A percentile compares a stretch with the other conserved stretches of the same genome.
phyloP scores from a whole-genome alignment of 2,329 filamentous ascomycete genomes.

The Shiraia sp. region DNA sequence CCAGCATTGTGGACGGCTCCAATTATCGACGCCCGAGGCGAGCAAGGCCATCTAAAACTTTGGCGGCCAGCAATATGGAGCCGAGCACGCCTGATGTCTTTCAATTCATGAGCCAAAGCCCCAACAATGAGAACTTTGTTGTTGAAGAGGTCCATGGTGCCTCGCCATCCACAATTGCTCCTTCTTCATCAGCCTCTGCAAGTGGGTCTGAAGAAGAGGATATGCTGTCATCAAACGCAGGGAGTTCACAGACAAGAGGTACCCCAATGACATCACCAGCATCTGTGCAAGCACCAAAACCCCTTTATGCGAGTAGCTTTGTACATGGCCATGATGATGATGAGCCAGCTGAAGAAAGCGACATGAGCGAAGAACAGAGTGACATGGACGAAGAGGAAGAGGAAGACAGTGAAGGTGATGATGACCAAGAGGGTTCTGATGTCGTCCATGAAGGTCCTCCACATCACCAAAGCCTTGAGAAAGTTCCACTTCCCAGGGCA shows the following conservation, averaged over 20 bases:
- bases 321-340: slow-evolving; percentile 28
- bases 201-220: slow-evolving; percentile 21
- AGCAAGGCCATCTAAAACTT: slow-evolving; percentile 11
- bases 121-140: slow-evolving; percentile 12
- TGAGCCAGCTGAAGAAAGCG: slow-evolving; percentile 11
- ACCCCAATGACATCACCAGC: slow-evolving; percentile 38
- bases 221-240: slow-evolving; percentile 26
- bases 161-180: slow-evolving; percentile 23
- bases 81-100: slow-evolving; percentile 31
- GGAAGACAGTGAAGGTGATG: slow-evolving; percentile 15
- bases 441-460: slow-evolving; percentile 7
- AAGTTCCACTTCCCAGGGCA: slow-evolving; percentile 22
- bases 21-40: slow-evolving; percentile 20
- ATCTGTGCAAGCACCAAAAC: slow-evolving; percentile 32
- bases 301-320: slow-evolving; percentile 39
- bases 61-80: slow-evolving; percentile 21
- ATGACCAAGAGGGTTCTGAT: slow-evolving; percentile 20
- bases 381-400: slow-evolving; percentile 13
- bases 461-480: slow-evolving; percentile 17
- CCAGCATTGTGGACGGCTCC: slow-evolving; percentile 24
- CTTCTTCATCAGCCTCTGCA: slow-evolving; percentile 25
- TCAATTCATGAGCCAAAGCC: slow-evolving; percentile 27
- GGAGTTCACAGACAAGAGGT: slow-evolving; percentile 20
- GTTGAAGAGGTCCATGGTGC: slow-evolving; percentile 11
- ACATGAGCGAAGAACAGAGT: slow-evolving; percentile 16